Conservation (phyloP, 495 filamentous ascomycete species). For the Parathielavia hyrcaniae region DNA sequence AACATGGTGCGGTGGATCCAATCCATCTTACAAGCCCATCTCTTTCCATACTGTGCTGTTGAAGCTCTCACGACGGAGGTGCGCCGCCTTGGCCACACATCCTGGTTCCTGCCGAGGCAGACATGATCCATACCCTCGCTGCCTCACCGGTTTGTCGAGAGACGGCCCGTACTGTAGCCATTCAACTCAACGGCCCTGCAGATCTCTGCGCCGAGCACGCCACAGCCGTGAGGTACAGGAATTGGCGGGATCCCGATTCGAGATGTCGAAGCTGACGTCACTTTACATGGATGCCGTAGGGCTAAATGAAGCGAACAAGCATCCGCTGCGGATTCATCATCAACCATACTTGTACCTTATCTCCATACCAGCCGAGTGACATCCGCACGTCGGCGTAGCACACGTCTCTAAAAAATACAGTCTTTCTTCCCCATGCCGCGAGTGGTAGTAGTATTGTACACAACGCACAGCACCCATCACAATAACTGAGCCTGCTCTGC, state of each 20-base stretch:
- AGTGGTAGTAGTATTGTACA: not conserved
- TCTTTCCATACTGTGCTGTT: conserved; percentile 4
- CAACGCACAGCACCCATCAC: not conserved
- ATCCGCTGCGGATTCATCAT: no score
- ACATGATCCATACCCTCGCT: not conserved
- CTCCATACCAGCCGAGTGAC: no score
- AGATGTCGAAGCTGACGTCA: conserved; percentile 16
- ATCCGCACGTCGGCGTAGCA: no score
- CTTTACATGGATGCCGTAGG: conserved; percentile 4
- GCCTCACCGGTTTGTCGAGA: no score
- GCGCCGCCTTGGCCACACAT: not conserved
- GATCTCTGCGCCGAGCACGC: not conserved
- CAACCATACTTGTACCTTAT: no score
- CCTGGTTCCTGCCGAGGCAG: no score
- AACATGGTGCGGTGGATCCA: not conserved
- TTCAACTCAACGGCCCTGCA: not conserved
- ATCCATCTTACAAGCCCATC: not conserved
- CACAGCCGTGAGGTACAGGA: not conserved
- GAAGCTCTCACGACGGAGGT: not conserved
- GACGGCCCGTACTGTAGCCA: not conserved
- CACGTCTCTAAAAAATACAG: no score
- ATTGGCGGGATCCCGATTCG: no score
- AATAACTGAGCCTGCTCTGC: not conserved
- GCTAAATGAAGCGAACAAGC: conserved; percentile 10
- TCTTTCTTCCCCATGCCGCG: no score